These are phyloP conservation scores for Ceratocystis colombiana DNA, from an alignment of 2,329 filamentous ascomycete genomes.

Conservation along the genomic window DNA sequence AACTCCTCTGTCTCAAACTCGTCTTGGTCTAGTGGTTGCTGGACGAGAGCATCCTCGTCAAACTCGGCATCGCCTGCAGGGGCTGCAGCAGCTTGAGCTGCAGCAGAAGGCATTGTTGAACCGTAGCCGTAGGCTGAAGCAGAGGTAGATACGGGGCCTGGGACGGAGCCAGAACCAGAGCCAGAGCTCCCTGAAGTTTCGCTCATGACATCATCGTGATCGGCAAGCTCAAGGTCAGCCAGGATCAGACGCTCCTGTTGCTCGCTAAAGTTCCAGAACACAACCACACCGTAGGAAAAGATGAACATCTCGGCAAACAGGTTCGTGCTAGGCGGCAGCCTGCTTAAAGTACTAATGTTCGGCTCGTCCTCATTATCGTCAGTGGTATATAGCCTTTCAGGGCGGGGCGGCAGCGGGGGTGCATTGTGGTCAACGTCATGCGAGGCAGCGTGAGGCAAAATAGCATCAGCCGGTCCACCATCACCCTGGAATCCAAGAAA, in stretches of 20 bases:
- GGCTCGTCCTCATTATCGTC: conserved; percentile 26
- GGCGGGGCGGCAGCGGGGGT: conserved; percentile 12
- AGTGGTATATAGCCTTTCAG: conserved; percentile 22
- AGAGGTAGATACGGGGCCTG: background rate
- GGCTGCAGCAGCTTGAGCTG: background rate
- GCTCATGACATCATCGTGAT: conserved; percentile 51
- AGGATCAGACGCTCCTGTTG: conserved; percentile 93
- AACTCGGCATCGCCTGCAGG: conserved; percentile 18
- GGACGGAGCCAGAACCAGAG: background rate
- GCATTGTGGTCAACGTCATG: background rate
- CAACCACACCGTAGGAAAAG: conserved; percentile 92
- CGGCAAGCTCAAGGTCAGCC: conserved; percentile 84
- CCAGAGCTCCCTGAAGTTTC: conserved; percentile 3
- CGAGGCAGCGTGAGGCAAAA: background rate
- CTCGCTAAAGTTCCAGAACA: conserved; percentile 98
- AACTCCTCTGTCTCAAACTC: conserved; percentile 98
- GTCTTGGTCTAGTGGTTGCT: conserved; percentile 69
- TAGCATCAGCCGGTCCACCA: conserved; percentile 28
- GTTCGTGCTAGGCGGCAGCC: conserved; percentile 60
- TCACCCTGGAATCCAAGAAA: conserved; percentile 22
- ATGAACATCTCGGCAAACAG: conserved; percentile 92
- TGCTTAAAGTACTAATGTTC: conserved; percentile 34
- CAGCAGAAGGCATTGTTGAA: background rate
- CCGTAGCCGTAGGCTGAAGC: conserved; percentile 8
- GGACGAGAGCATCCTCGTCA: conserved; percentile 45